Conservation (phyloP, 768 basidiomycete species). For the Mycena galopus region DNA sequence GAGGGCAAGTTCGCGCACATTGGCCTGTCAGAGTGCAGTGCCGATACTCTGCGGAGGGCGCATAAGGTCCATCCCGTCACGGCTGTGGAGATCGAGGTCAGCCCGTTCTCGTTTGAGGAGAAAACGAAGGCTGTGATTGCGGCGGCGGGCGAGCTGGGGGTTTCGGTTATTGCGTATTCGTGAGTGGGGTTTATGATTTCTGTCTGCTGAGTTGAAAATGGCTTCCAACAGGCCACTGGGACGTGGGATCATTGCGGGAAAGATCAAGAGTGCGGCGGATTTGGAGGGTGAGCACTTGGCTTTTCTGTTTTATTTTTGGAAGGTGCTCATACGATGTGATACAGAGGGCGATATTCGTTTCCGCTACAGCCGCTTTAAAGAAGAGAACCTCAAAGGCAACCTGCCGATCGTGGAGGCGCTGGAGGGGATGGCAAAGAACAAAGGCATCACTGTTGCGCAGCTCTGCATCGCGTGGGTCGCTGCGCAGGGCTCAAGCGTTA, state of each 20-base stretch:
- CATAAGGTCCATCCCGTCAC: constrained; percentile 62
- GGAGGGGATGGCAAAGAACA: constrained; percentile 54
- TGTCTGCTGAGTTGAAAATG: no score
- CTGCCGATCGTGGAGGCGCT: constrained; percentile 58
- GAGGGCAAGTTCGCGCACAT: constrained; percentile 74
- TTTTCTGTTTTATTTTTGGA: neutral
- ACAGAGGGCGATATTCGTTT: constrained; percentile 57
- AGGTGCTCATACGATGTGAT: neutral
- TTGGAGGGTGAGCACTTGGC: constrained; percentile 43
- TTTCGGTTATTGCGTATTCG: constrained; percentile 74
- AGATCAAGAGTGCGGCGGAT: constrained; percentile 56
- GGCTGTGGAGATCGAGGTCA: constrained; percentile 77
- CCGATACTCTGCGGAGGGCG: constrained; percentile 59
- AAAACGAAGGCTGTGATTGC: constrained; percentile 68
- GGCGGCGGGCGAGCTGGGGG: constrained; percentile 65
- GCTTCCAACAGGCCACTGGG: constrained; percentile 60
- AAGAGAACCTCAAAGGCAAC: constrained; percentile 60
- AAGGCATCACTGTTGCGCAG: constrained; percentile 57
- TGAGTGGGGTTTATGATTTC: constrained; percentile 37
- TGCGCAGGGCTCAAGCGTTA: constrained; percentile 55
- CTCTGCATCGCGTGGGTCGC: constrained; percentile 60
- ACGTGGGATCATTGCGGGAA: constrained; percentile 65
- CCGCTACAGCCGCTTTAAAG: constrained; percentile 57
- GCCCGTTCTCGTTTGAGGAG: constrained; percentile 69
- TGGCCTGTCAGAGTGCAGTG: constrained; percentile 68